Base-by-base conservation (phyloP, 140 eudicot species). In the Ambrosia hybrid region DNA sequence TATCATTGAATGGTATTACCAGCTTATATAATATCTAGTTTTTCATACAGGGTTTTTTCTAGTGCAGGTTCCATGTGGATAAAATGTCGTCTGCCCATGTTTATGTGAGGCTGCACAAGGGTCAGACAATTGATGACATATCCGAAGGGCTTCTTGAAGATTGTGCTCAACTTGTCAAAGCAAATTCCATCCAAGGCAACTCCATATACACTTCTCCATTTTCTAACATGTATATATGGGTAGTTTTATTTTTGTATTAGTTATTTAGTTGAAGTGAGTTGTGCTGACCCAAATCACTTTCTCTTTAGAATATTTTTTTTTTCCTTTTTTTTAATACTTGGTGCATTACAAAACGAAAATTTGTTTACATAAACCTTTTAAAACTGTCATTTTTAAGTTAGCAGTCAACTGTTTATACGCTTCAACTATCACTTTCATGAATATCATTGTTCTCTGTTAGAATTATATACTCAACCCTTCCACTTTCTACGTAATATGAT, bases 81-180 rank as follows among this genome's bases (percentile, higher is more conserved):
- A 93, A 93, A 76, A 93, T 93, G 97, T 93, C 99, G 37, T 93
- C 99, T 36, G 99, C 99, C 63, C 99, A 93, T 74, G 99, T 93
- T 55, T 93, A 93, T 72, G 81, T 93, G 82, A 87, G 99, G 80
- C 65, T 93, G 83, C 93, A 38, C 53, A 93, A 86, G 78, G 93
- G 96, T 75, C 99, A 90, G 80, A 84, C 91, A 3, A 78, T 93
- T 78, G 99, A 93, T 79, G 94, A 85, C 73, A 85, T 93, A 56
- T 84, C 99, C 57, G 99, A 93, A 86, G 97, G 89, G 30, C 86
- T 93, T 15, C 80, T 93, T 70, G 99, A 93, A 83, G 99, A 93
- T 78, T 93, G 99, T 85, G 97, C 72, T 56, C 99, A 93, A 71
- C 91, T 93, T 59, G 99, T 93, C 74, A 93, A 93, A 86, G 99